These are phyloP conservation scores for Gautieria morchelliformis DNA, from an alignment of 768 basidiomycete species.

Conservation along the genomic window DNA sequence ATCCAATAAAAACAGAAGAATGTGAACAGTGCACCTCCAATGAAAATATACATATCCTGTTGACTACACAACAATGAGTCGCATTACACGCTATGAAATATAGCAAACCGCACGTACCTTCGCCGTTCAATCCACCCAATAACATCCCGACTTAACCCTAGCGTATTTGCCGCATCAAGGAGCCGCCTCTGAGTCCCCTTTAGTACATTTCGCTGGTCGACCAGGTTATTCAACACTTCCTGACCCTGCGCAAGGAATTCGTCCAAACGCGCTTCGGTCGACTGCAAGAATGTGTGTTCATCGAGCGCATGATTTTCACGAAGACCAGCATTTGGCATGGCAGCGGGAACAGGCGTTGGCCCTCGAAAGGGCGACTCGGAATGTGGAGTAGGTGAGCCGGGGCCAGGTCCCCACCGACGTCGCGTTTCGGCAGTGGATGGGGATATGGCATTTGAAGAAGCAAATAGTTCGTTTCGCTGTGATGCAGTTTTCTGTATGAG, in stretches of 20 bases:
- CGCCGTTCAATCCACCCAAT: constrained; percentile 96
- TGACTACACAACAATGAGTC: constrained; percentile 42
- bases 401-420: constrained; percentile 43
- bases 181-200: constrained; percentile 90
- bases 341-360: constrained; percentile 33
- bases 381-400: constrained; percentile 17
- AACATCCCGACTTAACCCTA: constrained; percentile 88
- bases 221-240: constrained; percentile 83
- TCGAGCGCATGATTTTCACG: constrained; percentile 74
- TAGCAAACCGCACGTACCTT: constrained; percentile 45
- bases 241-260: constrained; percentile 88
- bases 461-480: constrained; percentile 58
- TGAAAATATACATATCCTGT: constrained; percentile 92
- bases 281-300: constrained; percentile 85
- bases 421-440: constrained; percentile 48
- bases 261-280: constrained; percentile 74
- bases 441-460: constrained; percentile 29
- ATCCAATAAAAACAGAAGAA: constrained; percentile 92
- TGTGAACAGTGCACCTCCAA: constrained; percentile 75
- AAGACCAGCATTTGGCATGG: constrained; percentile 38
- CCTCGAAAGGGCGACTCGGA: constrained; percentile 83
- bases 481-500: constrained; percentile 43
- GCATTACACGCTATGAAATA: background rate
- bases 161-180: constrained; percentile 84
- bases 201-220: constrained; percentile 86